A percentile compares a stretch with the other conserved stretches of the same genome.
These are phyloP conservation scores for Solanum hybrid DNA, from an alignment of 305 asterid species.

Conservation along the genomic window DNA sequence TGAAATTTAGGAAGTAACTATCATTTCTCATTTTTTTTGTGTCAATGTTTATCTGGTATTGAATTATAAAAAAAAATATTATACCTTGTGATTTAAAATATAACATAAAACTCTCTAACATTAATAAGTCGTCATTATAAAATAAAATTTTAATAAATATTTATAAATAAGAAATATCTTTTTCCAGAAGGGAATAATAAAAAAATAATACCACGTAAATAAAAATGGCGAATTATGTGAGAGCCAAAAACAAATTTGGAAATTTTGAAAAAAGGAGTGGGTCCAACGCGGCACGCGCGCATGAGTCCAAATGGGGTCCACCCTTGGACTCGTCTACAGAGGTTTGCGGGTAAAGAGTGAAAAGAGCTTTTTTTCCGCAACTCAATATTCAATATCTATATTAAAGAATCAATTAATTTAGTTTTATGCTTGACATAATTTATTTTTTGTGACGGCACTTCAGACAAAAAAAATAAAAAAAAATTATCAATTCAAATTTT, in stretches of 20 bases:
- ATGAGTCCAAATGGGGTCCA: constrained; percentile 14
- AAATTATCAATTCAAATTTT: background rate
- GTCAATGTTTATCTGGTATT: background rate
- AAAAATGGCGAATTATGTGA: no score
- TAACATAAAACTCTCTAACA: background rate
- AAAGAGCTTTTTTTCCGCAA: rapidly evolving
- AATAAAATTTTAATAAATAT: background rate
- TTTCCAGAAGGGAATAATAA: no score
- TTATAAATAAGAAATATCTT: background rate
- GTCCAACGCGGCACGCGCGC: constrained; percentile 19
- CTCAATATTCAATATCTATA: rapidly evolving
- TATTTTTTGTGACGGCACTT: no score
- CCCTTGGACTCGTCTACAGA: background rate
- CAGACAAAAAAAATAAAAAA: no score
- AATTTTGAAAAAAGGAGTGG: background rate
- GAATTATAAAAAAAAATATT: background rate
- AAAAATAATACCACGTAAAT: no score
- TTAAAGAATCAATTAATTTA: rapidly evolving
- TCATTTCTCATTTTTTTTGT: background rate
- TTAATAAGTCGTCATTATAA: background rate
- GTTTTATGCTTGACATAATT: rapidly evolving
- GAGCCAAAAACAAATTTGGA: background rate
- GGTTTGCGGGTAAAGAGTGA: constrained; percentile 6
- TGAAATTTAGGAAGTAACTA: background rate
- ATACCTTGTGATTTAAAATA: background rate